Conservation (phyloP, 2,329 filamentous ascomycete genomes). For the Tolypocladium guangdongense region DNA sequence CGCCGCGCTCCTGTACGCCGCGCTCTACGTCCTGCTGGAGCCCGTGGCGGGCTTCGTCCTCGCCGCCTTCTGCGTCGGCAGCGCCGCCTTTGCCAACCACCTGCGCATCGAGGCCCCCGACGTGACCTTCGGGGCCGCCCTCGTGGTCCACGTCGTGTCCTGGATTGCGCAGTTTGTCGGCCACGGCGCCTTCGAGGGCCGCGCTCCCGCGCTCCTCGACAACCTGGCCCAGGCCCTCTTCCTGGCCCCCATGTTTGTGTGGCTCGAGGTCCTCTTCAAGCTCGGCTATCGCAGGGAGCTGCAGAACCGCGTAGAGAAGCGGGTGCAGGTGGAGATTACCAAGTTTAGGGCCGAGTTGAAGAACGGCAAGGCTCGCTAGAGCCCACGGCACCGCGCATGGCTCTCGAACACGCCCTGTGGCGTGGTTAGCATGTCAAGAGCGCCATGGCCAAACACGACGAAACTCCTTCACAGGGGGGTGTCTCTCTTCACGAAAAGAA, state of each 20-base stretch:
- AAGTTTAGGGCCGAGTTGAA: constrained; percentile 56
- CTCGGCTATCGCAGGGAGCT: constrained; percentile 85
- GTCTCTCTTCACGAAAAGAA: not conserved
- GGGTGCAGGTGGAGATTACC: constrained; percentile 63
- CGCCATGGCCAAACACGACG: not conserved
- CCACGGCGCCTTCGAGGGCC: constrained; percentile 78
- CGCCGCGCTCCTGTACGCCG: constrained; percentile 55
- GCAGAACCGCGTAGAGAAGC: constrained; percentile 67
- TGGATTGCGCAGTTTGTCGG: constrained; percentile 91
- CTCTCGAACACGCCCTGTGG: not conserved
- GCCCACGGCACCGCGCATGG: not conserved
- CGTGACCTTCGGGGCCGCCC: constrained; percentile 43
- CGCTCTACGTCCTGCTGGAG: constrained; percentile 83
- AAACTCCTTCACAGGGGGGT: not conserved
- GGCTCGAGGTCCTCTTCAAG: constrained; percentile 86
- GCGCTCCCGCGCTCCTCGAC: constrained; percentile 80
- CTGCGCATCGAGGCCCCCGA: constrained; percentile 48
- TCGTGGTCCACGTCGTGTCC: constrained; percentile 57
- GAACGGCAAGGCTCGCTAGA: constrained; percentile 40
- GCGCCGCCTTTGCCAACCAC: constrained; percentile 66
- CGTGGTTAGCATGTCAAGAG: not conserved
- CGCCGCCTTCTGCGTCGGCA: constrained; percentile 63
- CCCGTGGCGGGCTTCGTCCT: constrained; percentile 78
- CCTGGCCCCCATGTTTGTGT: constrained; percentile 91
- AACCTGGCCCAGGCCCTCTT: constrained; percentile 88